Evolutionary conservation across 129 eudicot species (phyloP).

Genomic region (Lonicera japonica): DNA sequence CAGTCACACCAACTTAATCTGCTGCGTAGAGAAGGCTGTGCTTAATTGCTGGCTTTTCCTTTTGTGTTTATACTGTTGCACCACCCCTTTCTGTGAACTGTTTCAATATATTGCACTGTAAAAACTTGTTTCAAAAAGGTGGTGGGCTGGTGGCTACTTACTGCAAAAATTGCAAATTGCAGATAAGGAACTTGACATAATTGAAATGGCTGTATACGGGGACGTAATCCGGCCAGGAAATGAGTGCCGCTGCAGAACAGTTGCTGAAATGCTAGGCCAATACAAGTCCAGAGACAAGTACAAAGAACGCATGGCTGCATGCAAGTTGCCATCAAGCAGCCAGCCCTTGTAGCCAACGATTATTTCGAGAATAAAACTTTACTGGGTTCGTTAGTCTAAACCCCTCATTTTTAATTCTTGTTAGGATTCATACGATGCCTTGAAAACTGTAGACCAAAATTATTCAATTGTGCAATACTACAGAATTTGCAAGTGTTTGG

Average conservation of each 20-base stretch:
- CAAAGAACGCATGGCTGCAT: conserved; percentile 58
- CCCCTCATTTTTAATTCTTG: neutral
- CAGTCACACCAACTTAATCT: no score
- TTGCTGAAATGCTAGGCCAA: conserved; percentile 76
- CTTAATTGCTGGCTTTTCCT: no score
- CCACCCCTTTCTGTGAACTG: no score
- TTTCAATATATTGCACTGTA: neutral
- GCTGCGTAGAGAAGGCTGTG: no score
- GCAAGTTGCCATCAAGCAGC: conserved; percentile 58
- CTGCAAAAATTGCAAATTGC: conserved; percentile 12
- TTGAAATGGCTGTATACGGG: conserved; percentile 98
- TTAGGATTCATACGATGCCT: neutral
- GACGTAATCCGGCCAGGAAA: conserved; percentile 95
- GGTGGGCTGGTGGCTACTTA: neutral
- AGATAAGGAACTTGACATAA: conserved; percentile 87
- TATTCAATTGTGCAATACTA: no score
- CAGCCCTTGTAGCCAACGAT: neutral
- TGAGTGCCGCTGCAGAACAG: conserved; percentile 83
- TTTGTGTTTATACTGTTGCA: no score
- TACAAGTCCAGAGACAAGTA: conserved; percentile 70
- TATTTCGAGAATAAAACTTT: neutral
- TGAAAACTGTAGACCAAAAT: no score
- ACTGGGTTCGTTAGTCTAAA: neutral
- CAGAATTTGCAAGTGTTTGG: no score
- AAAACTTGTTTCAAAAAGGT: neutral